Evolutionary conservation across 345 rosid species (phyloP).

Genomic region (Citrus maxima): DNA sequence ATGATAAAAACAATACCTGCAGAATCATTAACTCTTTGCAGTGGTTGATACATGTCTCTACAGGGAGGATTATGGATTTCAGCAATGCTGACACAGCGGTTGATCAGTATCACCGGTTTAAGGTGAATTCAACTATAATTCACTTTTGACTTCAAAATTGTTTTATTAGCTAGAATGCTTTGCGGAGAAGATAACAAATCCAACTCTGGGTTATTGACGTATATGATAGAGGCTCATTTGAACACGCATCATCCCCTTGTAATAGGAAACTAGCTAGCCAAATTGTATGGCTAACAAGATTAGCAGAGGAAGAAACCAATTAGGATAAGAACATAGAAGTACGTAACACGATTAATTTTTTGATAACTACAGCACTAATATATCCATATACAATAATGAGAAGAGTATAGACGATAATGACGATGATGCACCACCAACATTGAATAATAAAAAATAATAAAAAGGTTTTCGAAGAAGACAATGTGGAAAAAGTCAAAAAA

Average conservation of each 20-base stretch:
- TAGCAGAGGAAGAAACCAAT: not conserved
- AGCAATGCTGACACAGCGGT: constrained; percentile 94
- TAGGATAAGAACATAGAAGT: constrained; percentile 13
- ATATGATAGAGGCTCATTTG: not conserved
- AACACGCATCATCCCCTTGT: not conserved
- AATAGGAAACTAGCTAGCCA: not conserved
- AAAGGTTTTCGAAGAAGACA: not conserved
- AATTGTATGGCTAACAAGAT: not conserved
- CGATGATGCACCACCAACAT: constrained; percentile 27
- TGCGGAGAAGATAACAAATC: not conserved
- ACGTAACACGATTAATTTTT: not conserved
- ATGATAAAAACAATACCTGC: not conserved
- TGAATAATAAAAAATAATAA: constrained; percentile 2
- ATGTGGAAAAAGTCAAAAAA: not conserved
- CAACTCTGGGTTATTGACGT: not conserved
- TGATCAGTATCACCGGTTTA: constrained; percentile 84
- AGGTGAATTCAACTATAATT: constrained; percentile 35
- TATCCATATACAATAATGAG: too few relatives aligned
- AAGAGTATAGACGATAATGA: constrained; percentile 9
- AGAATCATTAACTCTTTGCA: not conserved
- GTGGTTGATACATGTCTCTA: constrained; percentile 1
- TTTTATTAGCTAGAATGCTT: not conserved
- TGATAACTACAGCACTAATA: not conserved
- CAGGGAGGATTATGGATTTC: constrained; percentile 87
- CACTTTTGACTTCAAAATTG: constrained; percentile 13